Evolutionary conservation across 331 rosid species (phyloP), one percentile per base, ranked within the genome.

Genomic region (Acacia pycnantha): DNA sequence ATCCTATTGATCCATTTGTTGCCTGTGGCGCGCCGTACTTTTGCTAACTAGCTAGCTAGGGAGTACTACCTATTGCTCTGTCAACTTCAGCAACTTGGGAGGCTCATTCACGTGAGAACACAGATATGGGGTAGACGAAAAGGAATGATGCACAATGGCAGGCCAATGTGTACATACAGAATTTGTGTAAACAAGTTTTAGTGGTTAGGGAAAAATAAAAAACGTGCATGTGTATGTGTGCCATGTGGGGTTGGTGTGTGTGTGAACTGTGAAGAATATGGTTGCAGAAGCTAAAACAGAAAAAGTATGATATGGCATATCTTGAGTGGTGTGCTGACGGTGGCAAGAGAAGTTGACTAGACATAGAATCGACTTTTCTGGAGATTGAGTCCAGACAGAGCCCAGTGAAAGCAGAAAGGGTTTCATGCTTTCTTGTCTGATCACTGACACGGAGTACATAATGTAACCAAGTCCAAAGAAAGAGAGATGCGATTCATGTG

Each of bases 21-120:
- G 21, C 69, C 15, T 37, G 16, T 37, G n/a, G n/a, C 16, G n/a
- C 70, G 11, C 41, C 3, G 19, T 61, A 24, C 66, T 24, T 24
- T 59, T 47, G 18, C 18, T 11, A 3, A 7, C 37, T 27, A 16
- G 12, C 37, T 0, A 1, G 16, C 37, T 27, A 14, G 21, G 40
- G 19, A 62, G 1, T 35, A 65, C 70, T 6, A 8, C 6, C 4
- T 56, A 46, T 79, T 75, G 35, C 50, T 47, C 50, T 79, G 74
- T 62, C 77, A 35, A 73, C 74, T 82, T 19, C 14, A 81, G 50
- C 76, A 40, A 48, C 62, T 65, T 19, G 75, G 24, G 50, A 68
- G 62, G 58, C 24, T 82, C 85, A 77, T 69, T 82, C 85, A 77
- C 61, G 74, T 77, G 85, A 82, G 85, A 37, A 48, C 41, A 77